Conservation (phyloP, 139 green algal genomes). For the Pleodorina starrii region DNA sequence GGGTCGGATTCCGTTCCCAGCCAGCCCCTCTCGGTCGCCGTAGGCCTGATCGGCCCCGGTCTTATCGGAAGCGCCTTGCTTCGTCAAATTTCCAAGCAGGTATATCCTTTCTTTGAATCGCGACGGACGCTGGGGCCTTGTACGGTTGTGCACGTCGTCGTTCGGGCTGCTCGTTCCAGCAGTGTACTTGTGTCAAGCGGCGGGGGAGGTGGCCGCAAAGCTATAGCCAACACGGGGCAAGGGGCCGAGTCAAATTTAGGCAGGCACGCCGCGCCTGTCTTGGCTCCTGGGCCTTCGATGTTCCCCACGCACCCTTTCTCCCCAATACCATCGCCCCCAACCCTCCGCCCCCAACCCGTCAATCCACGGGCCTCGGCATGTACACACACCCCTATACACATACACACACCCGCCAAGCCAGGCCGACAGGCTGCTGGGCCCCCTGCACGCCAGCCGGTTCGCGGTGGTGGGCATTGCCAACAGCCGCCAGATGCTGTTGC, state of each 20-base stretch:
- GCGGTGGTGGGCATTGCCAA: constrained; percentile 50
- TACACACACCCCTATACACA: too few relatives aligned
- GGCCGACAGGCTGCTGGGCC: background rate
- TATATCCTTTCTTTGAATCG: background rate
- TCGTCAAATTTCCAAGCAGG: constrained; percentile 13
- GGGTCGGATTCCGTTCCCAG: background rate
- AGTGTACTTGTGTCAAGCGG: too few relatives aligned
- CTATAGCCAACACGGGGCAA: background rate
- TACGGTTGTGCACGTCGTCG: too few relatives aligned
- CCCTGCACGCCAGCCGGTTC: constrained; percentile 39
- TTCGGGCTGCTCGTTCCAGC: too few relatives aligned
- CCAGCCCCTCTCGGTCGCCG: constrained; percentile 12
- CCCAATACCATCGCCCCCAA: background rate
- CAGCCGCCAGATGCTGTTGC: constrained; percentile 56
- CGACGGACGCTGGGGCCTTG: too few relatives aligned
- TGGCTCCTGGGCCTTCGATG: too few relatives aligned
- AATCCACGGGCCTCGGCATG: too few relatives aligned
- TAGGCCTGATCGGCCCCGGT: constrained; percentile 44
- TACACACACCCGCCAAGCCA: too few relatives aligned
- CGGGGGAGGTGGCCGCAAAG: background rate
- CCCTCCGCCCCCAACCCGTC: background rate
- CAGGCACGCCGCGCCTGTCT: too few relatives aligned
- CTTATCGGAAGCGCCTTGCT: constrained; percentile 38
- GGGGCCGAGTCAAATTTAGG: background rate
- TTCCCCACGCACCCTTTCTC: background rate